A percentile compares a stretch with the other conserved stretches of the same genome.
Evolutionary conservation across 1,139 yeast genomes (phyloP).

Genomic region (Protomyces arabidopsidicola): DNA sequence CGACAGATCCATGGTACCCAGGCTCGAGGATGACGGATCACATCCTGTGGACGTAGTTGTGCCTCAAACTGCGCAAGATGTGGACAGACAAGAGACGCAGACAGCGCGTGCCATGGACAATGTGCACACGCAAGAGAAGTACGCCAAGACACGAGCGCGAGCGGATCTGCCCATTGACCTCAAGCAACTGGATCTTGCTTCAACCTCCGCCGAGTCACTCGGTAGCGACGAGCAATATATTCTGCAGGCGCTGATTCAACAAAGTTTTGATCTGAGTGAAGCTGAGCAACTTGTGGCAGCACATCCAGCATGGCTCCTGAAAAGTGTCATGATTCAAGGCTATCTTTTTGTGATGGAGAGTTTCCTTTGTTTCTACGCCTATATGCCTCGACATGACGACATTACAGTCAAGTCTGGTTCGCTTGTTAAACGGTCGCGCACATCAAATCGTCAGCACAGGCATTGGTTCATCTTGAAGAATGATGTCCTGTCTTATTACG

Average conservation of each 20-base stretch:
- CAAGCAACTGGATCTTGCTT: not conserved
- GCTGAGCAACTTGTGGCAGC: constrained; percentile 9
- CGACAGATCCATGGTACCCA: not conserved
- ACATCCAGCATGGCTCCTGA: constrained; percentile 71
- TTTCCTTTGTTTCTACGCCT: constrained; percentile 70
- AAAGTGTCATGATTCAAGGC: constrained; percentile 81
- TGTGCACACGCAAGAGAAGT: not conserved
- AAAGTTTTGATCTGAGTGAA: not conserved
- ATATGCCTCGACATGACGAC: constrained; percentile 56
- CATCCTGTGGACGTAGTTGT: not conserved
- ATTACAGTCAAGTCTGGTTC: constrained; percentile 51
- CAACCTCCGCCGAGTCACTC: not conserved
- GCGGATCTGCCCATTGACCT: not conserved
- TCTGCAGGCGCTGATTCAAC: not conserved
- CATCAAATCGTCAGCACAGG: constrained; percentile 37
- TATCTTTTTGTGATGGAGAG: constrained; percentile 66
- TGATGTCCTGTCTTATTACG: constrained; percentile 63
- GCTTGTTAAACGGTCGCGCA: constrained; percentile 39
- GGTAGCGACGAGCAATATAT: not conserved
- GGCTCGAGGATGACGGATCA: not conserved
- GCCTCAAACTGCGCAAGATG: not conserved
- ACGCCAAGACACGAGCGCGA: not conserved
- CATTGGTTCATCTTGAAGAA: constrained; percentile 78
- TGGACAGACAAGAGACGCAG: not conserved
- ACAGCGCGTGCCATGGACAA: not conserved